Evolutionary conservation across 345 rosid species (phyloP).

Genomic region (Salix arbutifolia): DNA sequence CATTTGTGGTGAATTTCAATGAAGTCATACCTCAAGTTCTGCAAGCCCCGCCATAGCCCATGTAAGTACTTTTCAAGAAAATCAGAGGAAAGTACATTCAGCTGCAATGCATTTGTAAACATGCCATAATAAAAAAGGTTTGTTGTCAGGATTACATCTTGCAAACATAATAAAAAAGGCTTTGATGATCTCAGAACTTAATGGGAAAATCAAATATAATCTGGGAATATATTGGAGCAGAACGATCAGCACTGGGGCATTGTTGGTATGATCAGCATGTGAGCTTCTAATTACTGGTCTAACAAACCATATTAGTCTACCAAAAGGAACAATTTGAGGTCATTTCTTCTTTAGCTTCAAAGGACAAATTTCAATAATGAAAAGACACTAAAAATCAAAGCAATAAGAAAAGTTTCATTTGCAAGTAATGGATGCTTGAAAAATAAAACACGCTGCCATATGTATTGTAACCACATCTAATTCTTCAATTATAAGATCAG

Average conservation of each 20-base stretch:
- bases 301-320: constrained; percentile 83
- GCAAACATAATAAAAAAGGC: constrained; percentile 31
- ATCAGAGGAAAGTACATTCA: constrained; percentile 44
- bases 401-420: background rate
- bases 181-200: constrained; percentile 62
- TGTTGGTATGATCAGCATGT: constrained; percentile 60
- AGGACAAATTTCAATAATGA: background rate
- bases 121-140: constrained; percentile 51
- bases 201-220: constrained; percentile 65
- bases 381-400: background rate
- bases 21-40: constrained; percentile 63
- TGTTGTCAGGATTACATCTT: constrained; percentile 45
- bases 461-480: background rate
- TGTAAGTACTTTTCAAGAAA: constrained; percentile 69
- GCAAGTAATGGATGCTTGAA: background rate
- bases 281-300: constrained; percentile 61
- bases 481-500: too few species aligned
- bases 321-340: constrained; percentile 3
- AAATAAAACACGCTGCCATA: background rate
- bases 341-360: constrained; percentile 1
- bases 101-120: constrained; percentile 51
- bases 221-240: constrained; percentile 77
- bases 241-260: constrained; percentile 70
- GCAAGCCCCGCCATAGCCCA: constrained; percentile 90
- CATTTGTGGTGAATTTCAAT: background rate